These are phyloP conservation scores for Scortechinia acanthostroma DNA, from an alignment of 2,329 filamentous ascomycete species.

Conservation along the genomic window DNA sequence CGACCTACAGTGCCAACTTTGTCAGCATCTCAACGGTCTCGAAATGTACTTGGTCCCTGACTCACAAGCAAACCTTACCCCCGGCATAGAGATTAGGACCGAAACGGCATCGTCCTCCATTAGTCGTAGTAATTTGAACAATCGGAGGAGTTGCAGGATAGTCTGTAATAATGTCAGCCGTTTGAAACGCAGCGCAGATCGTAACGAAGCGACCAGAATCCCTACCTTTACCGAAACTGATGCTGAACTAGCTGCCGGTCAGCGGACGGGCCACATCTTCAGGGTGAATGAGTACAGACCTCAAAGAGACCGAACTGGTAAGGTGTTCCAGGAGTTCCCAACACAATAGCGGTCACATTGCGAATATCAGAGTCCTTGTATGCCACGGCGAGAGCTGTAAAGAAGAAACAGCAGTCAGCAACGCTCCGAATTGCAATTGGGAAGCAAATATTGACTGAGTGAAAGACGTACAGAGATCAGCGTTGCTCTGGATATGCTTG, in stretches of 20 bases:
- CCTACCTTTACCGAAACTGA: background rate
- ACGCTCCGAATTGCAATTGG: too few species aligned
- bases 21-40: background rate
- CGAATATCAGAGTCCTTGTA: background rate
- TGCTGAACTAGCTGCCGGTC: background rate
- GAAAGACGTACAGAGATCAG: background rate
- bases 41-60: slow-evolving; percentile 11
- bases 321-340: background rate
- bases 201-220: too few species aligned
- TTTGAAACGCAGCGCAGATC: background rate
- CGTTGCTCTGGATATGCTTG: background rate
- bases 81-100: slow-evolving; percentile 92
- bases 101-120: slow-evolving; percentile 80
- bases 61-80: slow-evolving; percentile 87
- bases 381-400: background rate
- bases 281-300: background rate
- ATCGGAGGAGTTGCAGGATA: slow-evolving; percentile 31
- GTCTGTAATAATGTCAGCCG: background rate
- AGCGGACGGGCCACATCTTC: too few species aligned
- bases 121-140: slow-evolving; percentile 69
- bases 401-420: too few species aligned
- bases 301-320: background rate
- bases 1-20: slow-evolving; percentile 42
- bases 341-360: background rate
- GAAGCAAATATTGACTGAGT: too few species aligned